Conservation (phyloP, 768 basidiomycete species). For the Mycena indigotica region DNA sequence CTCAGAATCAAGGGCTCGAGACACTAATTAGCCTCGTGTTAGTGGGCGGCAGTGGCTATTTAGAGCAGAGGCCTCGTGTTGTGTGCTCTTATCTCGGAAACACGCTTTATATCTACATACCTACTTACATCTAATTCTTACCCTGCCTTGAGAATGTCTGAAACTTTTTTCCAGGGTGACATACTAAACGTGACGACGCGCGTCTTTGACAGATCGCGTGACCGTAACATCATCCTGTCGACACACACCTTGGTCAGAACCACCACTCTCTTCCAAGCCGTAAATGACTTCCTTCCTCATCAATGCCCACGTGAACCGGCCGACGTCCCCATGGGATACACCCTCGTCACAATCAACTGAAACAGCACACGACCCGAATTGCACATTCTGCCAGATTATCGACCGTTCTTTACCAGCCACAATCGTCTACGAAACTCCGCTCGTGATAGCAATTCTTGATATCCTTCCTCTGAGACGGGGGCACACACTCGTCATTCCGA, state of each 20-base stretch:
- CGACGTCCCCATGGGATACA: slow-evolving; percentile 39
- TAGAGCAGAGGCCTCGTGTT: too few species aligned
- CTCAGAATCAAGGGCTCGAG: too few species aligned
- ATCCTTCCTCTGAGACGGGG: slow-evolving; percentile 68
- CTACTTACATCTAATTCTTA: too few species aligned
- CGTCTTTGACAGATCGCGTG: background rate
- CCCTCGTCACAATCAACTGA: background rate
- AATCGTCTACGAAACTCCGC: slow-evolving; percentile 62
- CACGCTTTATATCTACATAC: too few species aligned
- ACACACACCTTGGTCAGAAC: background rate
- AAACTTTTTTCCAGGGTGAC: background rate
- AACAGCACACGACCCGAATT: slow-evolving; percentile 44
- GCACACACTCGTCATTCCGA: slow-evolving; percentile 73
- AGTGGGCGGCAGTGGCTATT: too few species aligned
- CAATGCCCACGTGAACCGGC: slow-evolving; percentile 55
- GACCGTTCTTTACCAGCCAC: slow-evolving; percentile 47
- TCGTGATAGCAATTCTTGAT: slow-evolving; percentile 68
- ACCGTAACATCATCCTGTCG: background rate
- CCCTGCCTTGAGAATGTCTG: too few species aligned
- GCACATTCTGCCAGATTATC: slow-evolving; percentile 71
- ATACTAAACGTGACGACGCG: background rate
- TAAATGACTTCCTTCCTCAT: slow-evolving; percentile 82
- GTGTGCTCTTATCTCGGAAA: too few species aligned
- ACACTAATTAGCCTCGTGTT: too few species aligned
- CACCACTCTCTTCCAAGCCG: background rate